These are phyloP conservation scores for Nicotiana tabacum DNA, from an alignment of 257 asterid species.

Conservation along the genomic window DNA sequence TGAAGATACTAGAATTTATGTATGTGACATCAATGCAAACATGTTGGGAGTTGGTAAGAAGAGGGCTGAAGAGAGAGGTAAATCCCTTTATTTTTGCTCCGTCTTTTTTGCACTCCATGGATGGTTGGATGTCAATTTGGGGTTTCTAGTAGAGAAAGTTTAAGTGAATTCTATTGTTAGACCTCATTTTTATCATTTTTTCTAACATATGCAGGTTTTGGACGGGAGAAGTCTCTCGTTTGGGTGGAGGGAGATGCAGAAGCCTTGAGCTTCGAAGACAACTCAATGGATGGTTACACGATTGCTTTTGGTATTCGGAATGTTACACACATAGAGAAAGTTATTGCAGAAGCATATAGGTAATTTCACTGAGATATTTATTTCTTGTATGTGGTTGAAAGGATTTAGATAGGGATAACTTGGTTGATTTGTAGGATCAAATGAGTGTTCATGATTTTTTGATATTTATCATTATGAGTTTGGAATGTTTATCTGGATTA, in stretches of 20 bases:
- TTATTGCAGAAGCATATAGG: conserved; percentile 91
- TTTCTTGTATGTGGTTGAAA: not conserved
- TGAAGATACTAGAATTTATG: conserved; percentile 68
- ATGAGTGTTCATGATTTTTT: not conserved
- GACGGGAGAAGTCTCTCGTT: conserved; percentile 52
- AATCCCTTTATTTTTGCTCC: not conserved
- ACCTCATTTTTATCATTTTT: not conserved
- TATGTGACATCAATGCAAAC: conserved; percentile 86
- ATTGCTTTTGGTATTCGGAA: conserved; percentile 97
- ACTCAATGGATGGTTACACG: conserved; percentile 90
- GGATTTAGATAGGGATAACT: not conserved
- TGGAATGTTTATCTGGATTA: not conserved
- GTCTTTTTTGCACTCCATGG: not conserved
- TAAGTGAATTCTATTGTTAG: not conserved
- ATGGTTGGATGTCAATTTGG: not conserved
- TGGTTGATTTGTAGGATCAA: not conserved
- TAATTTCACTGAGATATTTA: conserved; percentile 13
- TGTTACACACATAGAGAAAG: conserved; percentile 88
- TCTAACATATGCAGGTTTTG: conserved; percentile 42
- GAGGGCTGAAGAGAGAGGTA: conserved; percentile 81
- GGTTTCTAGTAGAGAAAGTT: not conserved
- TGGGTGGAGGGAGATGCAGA: conserved; percentile 99
- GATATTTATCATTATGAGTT: not conserved
- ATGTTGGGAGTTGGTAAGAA: conserved; percentile 82
- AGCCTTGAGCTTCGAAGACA: conserved; percentile 62